Evolutionary conservation across 2,329 filamentous ascomycete species (phyloP).

Genomic region (Teratosphaeriaceae sp.): DNA sequence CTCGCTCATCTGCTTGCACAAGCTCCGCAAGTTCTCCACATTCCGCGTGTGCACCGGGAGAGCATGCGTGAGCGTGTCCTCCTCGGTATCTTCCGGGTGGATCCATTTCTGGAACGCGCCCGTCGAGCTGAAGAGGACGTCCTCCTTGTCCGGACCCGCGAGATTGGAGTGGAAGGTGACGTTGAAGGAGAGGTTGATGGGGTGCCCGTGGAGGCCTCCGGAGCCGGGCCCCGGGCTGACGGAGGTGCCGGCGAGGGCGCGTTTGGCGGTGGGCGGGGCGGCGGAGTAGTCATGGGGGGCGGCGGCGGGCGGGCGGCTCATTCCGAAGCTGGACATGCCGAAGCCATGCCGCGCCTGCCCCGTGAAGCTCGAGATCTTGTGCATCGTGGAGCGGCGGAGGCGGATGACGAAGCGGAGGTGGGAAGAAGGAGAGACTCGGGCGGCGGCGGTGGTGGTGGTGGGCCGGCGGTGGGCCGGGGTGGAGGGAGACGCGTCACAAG

Average conservation of each 20-base stretch:
- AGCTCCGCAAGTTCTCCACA: constrained; percentile 66
- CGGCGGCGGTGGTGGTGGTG: too few species aligned
- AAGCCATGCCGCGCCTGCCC: constrained; percentile 61
- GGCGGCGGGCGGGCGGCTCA: constrained; percentile 5
- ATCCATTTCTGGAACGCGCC: constrained; percentile 89
- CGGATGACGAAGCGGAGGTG: too few species aligned
- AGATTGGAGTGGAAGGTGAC: constrained; percentile 92
- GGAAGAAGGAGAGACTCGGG: too few species aligned
- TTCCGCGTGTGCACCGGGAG: constrained; percentile 89
- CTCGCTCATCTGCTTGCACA: constrained; percentile 77
- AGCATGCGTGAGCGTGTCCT: constrained; percentile 78
- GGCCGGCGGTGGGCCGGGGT: too few species aligned
- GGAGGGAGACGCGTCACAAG: too few species aligned
- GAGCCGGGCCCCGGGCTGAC: constrained; percentile 50
- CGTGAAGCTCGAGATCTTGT: constrained; percentile 63
- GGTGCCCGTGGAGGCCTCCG: constrained; percentile 64
- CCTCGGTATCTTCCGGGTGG: constrained; percentile 74
- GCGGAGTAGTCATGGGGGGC: constrained; percentile 10
- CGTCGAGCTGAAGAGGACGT: constrained; percentile 86
- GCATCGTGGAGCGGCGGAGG: too few species aligned
- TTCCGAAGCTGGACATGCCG: constrained; percentile 53
- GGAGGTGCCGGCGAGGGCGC: constrained; percentile 41
- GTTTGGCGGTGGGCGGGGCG: constrained; percentile 39
- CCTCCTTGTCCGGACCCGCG: constrained; percentile 84
- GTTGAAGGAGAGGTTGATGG: constrained; percentile 93